A percentile compares a stretch with the other conserved stretches of the same genome.
Evolutionary conservation across 2,329 filamentous ascomycete genomes (phyloP).

Genomic region (Botrytis aclada): DNA sequence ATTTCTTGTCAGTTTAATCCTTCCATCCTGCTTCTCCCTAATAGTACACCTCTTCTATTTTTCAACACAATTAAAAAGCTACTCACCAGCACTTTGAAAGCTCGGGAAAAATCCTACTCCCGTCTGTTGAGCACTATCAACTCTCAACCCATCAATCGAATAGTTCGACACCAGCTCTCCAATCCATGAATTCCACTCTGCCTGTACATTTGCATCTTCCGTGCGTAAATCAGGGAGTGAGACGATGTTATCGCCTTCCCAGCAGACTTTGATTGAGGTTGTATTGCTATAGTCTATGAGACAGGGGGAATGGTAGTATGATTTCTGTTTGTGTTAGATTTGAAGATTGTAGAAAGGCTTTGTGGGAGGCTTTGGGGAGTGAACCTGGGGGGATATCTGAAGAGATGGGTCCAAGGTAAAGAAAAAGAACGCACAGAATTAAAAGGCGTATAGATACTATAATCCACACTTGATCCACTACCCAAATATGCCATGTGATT

Average conservation of each 20-base stretch:
- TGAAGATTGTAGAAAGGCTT: neutral
- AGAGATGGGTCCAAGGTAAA: neutral
- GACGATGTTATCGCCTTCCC: conserved; percentile 34
- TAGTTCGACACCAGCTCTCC: conserved; percentile 34
- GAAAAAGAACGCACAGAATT: conserved; percentile 30
- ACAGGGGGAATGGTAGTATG: conserved; percentile 39
- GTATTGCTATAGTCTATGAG: conserved; percentile 40
- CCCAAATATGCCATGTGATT: conserved; percentile 45
- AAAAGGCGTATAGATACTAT: conserved; percentile 42
- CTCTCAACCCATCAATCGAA: conserved; percentile 48
- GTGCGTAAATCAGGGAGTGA: conserved; percentile 36
- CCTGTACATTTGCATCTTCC: conserved; percentile 30
- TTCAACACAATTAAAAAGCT: too few species aligned
- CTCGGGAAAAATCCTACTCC: conserved; percentile 52
- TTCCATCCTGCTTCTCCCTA: neutral
- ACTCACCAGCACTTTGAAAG: conserved; percentile 45
- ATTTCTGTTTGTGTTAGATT: conserved; percentile 22
- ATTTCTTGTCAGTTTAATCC: neutral
- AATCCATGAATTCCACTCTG: conserved; percentile 34
- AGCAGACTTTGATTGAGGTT: conserved; percentile 31
- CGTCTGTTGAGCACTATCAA: conserved; percentile 49
- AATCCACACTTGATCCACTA: conserved; percentile 40
- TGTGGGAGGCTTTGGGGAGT: neutral
- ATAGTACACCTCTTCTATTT: too few species aligned
- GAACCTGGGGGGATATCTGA: too few species aligned